Evolutionary conservation across 192 early-diverging fungal genomes (phyloP), one percentile per base, ranked within the genome.

Genomic region (Backusella westeae): DNA sequence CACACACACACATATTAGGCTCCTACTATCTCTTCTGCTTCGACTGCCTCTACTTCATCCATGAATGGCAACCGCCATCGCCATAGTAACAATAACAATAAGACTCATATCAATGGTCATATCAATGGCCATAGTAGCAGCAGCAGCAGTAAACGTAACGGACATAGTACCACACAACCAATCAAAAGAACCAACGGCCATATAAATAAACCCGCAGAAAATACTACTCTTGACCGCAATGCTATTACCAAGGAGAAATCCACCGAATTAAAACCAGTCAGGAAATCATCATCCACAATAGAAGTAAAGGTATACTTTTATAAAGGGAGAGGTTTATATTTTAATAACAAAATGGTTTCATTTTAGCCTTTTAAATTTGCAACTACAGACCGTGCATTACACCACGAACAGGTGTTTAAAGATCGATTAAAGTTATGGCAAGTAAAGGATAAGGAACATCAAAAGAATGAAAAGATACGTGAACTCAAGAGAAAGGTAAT

Each of bases 401-500:
- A 69, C 21, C n/a, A 69, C 41, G n/a, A 23, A 21, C 19, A 69
- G 6, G 52, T 34, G 5, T 72, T 53, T 52, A 21, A 38, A 15
- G 72, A 39, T 39, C 63, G 34, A 42, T 26, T 74, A 12, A 63
- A 59, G 9, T 4, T 56, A 14, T 74, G 72, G 52, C n/a, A 41
- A 21, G 52, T 34, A 21, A 74, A 74, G n/a, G 36, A 65, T n/a
- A 38, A 65, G 8, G 19, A 63, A 17, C n/a, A 21, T 41, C 7
- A 34, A 66, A 65, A 65, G 34, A n/a, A 74, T 63, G 35, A 65
- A 32, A 39, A 65, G 38, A 56, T 35, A 65, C 34, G 72, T 7
- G n/a, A 65, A 17, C n/a, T 44, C 21, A 74, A 65, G 53, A 34
- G 72, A 56, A 65, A 74, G 44, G 56, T 74, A 74, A 65, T 42